Evolutionary conservation across 2,329 filamentous ascomycete genomes (phyloP), one percentile per base, ranked within the genome.

Genomic region (Torrubiella hemipterigena): DNA sequence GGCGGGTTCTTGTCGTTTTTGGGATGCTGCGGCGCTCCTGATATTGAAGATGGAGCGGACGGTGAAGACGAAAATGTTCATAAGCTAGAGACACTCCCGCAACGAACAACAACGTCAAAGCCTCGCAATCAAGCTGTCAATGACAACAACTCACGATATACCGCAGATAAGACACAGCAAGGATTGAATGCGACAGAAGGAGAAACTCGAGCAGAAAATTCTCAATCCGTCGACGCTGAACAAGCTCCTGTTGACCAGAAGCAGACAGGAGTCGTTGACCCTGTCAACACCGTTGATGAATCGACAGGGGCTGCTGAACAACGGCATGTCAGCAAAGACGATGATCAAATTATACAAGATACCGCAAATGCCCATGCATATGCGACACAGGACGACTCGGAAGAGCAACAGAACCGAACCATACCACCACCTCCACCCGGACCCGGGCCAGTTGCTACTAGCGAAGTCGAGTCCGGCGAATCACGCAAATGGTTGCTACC

Each of bases 401-500:
- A 61, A 17, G 55, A 59, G 23, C 42, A 54, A 28, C 34, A 45
- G 21, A 43, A 43, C 27, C 42, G 30, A 22, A 41, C 39, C 27
- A 54, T 59, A 39, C 55, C 65, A 2, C 63, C 63, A 18, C 63
- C 62, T 4, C 66, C 67, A 14, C 63, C 66, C 6, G 61, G 54
- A 7, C 59, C 64, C 7, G 50, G 57, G 17, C 59, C 64, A 7
- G 48, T 54, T 17, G 51, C 52, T 49, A 55, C 35, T 50, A 55
- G 42, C 41, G 57, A 38, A 50, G 64, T 41, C 50, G 8, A 58
- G 59, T 16, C 58, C 58, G 28, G 55, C 58, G 59, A 56, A 35
- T 47, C 27, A 54, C 69, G 46, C 59, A 77, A 78, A 47, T 84
- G 72, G 59, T 65, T 98, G 21, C 62, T 98, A 33, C 86, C 86